Conservation (phyloP, 108 stramenopile genomes). For the Nitzschia sp. region DNA sequence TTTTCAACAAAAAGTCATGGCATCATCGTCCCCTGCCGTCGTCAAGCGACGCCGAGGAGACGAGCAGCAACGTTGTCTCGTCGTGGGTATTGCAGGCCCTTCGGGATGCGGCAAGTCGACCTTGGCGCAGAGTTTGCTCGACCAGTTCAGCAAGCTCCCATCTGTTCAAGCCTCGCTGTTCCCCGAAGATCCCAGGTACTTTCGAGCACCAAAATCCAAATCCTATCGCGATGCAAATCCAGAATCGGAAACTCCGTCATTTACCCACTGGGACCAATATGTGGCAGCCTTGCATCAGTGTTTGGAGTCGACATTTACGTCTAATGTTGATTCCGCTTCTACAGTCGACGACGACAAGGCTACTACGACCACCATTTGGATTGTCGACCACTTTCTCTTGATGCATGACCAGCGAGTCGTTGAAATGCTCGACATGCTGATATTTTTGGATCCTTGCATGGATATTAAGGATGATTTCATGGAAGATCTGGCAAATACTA, state of each 20-base stretch:
- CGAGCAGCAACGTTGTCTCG: too few relatives aligned
- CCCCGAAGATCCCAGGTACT: conserved; percentile 9
- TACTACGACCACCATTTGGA: neutral
- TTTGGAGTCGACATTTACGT: neutral
- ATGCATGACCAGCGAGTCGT: neutral
- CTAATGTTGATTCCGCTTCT: neutral
- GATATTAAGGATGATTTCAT: neutral
- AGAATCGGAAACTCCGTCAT: conserved; percentile 3
- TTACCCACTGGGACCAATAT: neutral
- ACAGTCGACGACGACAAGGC: neutral
- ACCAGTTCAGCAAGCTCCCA: neutral
- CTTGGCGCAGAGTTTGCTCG: neutral
- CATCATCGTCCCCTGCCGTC: too few relatives aligned
- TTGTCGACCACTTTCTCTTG: neutral
- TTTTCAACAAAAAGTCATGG: too few relatives aligned
- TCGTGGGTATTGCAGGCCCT: conserved; percentile 5
- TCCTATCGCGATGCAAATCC: neutral
- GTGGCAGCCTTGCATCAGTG: neutral
- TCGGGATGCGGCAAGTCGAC: conserved; percentile 8
- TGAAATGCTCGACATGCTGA: neutral
- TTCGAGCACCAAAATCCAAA: neutral
- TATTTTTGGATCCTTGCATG: conserved; percentile 4
- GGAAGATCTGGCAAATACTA: neutral
- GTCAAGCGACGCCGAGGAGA: too few relatives aligned
- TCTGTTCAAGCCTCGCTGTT: neutral